Evolutionary conservation across 2,329 filamentous ascomycete species (phyloP).

Genomic region (Exophiala calicioides): DNA sequence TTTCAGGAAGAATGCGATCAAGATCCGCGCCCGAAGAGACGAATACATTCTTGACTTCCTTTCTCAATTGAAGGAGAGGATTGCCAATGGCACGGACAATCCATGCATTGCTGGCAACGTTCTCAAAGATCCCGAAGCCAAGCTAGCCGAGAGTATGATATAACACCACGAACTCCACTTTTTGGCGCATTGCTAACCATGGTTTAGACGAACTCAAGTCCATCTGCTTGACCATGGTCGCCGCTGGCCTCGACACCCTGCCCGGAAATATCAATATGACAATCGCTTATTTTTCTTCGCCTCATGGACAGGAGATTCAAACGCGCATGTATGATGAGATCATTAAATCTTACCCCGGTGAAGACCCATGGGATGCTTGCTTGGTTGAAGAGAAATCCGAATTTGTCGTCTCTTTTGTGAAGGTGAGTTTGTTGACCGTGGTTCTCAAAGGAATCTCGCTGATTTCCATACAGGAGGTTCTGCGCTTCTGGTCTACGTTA

Average conservation of each 20-base stretch:
- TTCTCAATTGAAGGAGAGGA: constrained; percentile 59
- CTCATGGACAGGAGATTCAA: constrained; percentile 69
- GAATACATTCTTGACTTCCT: constrained; percentile 62
- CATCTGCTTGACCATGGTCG: constrained; percentile 78
- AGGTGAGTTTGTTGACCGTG: constrained; percentile 39
- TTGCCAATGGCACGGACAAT: constrained; percentile 62
- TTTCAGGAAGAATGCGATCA: constrained; percentile 61
- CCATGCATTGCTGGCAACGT: constrained; percentile 70
- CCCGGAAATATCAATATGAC: constrained; percentile 77
- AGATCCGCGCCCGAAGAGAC: constrained; percentile 66
- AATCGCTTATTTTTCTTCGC: constrained; percentile 69
- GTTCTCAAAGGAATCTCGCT: too few species aligned
- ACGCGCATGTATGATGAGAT: constrained; percentile 68
- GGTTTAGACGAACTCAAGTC: constrained; percentile 71
- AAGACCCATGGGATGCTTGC: constrained; percentile 72
- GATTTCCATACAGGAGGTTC: constrained; percentile 54
- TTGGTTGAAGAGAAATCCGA: constrained; percentile 71
- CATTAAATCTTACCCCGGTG: constrained; percentile 66
- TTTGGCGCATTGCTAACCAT: too few species aligned
- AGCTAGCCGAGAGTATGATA: constrained; percentile 67
- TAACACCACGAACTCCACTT: too few species aligned
- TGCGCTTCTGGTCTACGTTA: constrained; percentile 73
- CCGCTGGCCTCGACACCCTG: constrained; percentile 76
- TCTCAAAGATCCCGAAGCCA: constrained; percentile 67
- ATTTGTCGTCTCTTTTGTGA: constrained; percentile 74